Evolutionary conservation across 2,329 filamentous ascomycete genomes (phyloP), one percentile per base, ranked within the genome.

Genomic region (Colletotrichum euphorbiae): DNA sequence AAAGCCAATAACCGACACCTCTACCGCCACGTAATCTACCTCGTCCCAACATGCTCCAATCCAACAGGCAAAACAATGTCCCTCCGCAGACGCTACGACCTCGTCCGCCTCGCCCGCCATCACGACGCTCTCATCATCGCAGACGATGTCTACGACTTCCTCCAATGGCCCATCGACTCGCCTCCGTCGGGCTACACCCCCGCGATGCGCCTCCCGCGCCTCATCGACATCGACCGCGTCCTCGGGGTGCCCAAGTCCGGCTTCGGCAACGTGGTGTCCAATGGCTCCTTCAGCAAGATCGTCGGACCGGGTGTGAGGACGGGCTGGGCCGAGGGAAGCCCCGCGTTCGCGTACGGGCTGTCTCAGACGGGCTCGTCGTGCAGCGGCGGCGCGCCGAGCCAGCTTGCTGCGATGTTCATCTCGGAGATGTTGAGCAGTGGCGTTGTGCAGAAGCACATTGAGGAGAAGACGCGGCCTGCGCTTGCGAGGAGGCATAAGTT

Each of bases 121-220:
- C 89, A 91, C 76, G 90, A 98, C 77, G 93, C 93, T 6, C 85
- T 98, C n/a, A 80, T 98, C 62, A 85, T 98, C 31, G 88, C 88
- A 55, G 95, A 98, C 80, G 96, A 99, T 77, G 94, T 98, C 9
- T 99, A 99, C 76, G 95, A 98, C 77, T 91, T 95, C 72, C 84
- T 98, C 5, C 92, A 94, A 76, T 98, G 94, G 93, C 86, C 88
- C 2, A 75, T 80, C 50, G 60, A n/a, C 2, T 11, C 17, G 36
- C 42, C 54, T 2, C n/a, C 42, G 4, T 43, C 69, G 3, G n/a
- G 74, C 78, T 42, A 82, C 77, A 71, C 72, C 42, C 62, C 69
- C 43, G 68, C 70, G 69, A 62, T 63, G 69, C 87, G 90, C 12
- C 88, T 94, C 8, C 93, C 93, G 3, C 88, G 93, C 1, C 82